Percentiles rank a stretch among this genome's conserved stretches.
Conservation (phyloP, 2,329 filamentous ascomycete genomes). For the Chaetothyriales sp. region DNA sequence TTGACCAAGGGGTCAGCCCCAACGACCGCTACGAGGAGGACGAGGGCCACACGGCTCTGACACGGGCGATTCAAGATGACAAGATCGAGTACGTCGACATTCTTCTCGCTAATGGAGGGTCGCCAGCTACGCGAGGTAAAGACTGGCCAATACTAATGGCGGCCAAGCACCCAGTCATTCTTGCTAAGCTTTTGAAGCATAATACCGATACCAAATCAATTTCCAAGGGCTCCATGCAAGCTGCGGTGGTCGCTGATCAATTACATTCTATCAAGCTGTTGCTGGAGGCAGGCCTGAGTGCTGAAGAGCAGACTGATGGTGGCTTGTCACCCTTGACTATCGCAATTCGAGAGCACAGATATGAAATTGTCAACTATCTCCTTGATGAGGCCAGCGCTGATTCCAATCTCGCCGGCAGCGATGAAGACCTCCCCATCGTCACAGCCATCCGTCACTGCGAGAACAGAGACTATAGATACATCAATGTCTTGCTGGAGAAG, state of each 20-base stretch:
- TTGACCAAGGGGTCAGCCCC: conserved; percentile 44
- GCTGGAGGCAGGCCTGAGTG: conserved; percentile 47
- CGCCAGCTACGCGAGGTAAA: conserved; percentile 47
- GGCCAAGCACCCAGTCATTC: conserved; percentile 44
- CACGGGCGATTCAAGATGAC: conserved; percentile 49
- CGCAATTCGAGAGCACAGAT: conserved; percentile 48
- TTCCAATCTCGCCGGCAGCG: conserved; percentile 44
- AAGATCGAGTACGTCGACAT: conserved; percentile 44
- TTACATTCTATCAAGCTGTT: conserved; percentile 53
- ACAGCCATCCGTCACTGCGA: conserved; percentile 49
- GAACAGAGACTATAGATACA: conserved; percentile 42
- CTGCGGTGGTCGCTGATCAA: conserved; percentile 51
- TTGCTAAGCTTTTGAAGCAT: conserved; percentile 42
- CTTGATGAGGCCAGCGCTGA: conserved; percentile 48
- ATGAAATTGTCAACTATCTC: conserved; percentile 46
- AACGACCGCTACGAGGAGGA: conserved; percentile 43
- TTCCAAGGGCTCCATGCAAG: conserved; percentile 52
- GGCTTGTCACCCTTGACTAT: conserved; percentile 57
- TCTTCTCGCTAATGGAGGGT: conserved; percentile 43
- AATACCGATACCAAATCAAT: conserved; percentile 41
- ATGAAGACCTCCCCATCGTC: conserved; percentile 54
- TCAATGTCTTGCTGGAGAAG: conserved; percentile 46
- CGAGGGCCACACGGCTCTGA: conserved; percentile 46
- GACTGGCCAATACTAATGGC: conserved; percentile 61
- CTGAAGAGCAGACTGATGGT: conserved; percentile 57